Evolutionary conservation across 495 filamentous ascomycete genomes (phyloP).

Genomic region (Cenococcum geophilum): DNA sequence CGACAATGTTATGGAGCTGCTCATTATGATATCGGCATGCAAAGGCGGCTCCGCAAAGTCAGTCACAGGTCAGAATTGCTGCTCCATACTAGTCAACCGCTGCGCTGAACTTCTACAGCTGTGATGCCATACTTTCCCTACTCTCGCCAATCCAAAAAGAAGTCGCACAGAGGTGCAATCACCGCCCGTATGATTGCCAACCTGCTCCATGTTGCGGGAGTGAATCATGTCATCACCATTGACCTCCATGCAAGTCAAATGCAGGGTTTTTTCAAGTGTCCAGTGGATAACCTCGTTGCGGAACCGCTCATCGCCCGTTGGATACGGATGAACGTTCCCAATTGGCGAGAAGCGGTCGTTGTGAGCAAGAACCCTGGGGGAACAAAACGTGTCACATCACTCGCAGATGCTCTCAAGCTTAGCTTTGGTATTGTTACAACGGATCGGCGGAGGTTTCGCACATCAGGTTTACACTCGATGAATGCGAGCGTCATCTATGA

Average conservation of each 20-base stretch:
- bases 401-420: constrained; percentile 92
- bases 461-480: constrained; percentile 44
- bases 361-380: constrained; percentile 98
- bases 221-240: constrained; percentile 95
- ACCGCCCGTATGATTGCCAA: constrained; percentile 97
- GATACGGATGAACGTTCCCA: constrained; percentile 79
- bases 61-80: constrained; percentile 70
- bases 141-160: constrained; percentile 98
- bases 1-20: constrained; percentile 95
- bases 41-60: constrained; percentile 96
- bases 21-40: constrained; percentile 98
- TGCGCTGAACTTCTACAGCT: constrained; percentile 48
- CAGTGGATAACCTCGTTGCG: constrained; percentile 94
- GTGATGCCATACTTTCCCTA: constrained; percentile 99
- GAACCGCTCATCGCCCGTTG: constrained; percentile 94
- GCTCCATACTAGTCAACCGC: background rate
- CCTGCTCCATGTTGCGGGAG: constrained; percentile 82
- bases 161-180: constrained; percentile 92
- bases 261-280: constrained; percentile 98
- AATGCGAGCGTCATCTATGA: constrained; percentile 55
- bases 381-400: constrained; percentile 92
- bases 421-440: constrained; percentile 98
- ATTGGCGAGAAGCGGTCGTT: constrained; percentile 87
- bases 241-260: constrained; percentile 90
- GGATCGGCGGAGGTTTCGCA: constrained; percentile 62